Base-by-base conservation (phyloP, 192 early-diverging fungal genomes). In the Entomortierella chlamydospora region DNA sequence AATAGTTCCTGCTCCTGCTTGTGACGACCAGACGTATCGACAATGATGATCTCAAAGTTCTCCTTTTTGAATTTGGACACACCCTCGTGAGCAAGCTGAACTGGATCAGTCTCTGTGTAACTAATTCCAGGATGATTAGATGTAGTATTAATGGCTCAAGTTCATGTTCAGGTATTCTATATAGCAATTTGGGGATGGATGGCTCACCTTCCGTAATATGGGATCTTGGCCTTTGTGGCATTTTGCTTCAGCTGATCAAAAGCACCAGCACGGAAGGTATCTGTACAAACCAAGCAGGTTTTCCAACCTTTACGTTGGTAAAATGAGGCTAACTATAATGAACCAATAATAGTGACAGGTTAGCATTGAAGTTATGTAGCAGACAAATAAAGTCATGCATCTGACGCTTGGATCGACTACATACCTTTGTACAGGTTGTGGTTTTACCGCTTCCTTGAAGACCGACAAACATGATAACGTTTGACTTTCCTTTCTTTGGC, bases 201-300 rank as follows among this genome's bases (percentile, higher is more conserved):
- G 3, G 22, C 49, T 37, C 58, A 88, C 85, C 88, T 91, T 68
- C 94, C 94, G 73, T 95, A 98, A 81, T 93, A 98, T 50, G 97
- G 97, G 55, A 98, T 97, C 61, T 97, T 95, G n/a, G 96, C 97
- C 63, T 97, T 94, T 25, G 96, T 94, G 17, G 97, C 96, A 64
- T 98, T 98, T 78, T 98, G 97, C 84, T 96, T 98, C 67, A 98
- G 88, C 87, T 98, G 97, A 85, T 98, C 97, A 81, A 98, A 98
- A 17, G 97, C 97, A 85, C 97, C 97, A 49, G 97, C 97, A 81
- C 97, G 93, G 85, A 97, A 98, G 17, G 97, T 98, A 82, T 98
- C 97, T 2, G 96, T 91, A 65, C 96, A 97, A 11, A 98, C 96
- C 28, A 98, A 79, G 13, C 93, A 91, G 1, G 92, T 92, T 79